Conservation (phyloP, 768 basidiomycete species). For the Lepiota venenata region DNA sequence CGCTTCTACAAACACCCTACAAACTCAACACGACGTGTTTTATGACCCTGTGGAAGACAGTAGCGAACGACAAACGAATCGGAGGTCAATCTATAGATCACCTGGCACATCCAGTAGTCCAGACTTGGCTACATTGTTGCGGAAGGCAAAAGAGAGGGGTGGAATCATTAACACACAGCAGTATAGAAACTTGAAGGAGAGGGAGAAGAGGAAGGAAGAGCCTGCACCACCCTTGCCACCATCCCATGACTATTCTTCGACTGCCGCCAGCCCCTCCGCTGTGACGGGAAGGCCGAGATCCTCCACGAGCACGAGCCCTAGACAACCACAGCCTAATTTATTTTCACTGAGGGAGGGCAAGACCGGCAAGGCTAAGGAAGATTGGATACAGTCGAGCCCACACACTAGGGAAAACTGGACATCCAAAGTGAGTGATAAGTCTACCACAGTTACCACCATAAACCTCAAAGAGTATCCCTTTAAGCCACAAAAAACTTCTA, state of each 20-base stretch:
- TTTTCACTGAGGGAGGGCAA: neutral
- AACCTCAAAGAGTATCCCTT: neutral
- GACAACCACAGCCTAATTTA: neutral
- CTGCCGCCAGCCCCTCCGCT: constrained; percentile 14
- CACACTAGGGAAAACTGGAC: constrained; percentile 17
- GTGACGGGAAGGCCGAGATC: constrained; percentile 1
- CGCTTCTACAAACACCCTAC: constrained; percentile 2
- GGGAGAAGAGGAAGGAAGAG: constrained; percentile 27
- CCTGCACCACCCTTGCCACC: constrained; percentile 41
- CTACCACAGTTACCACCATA: too few species aligned
- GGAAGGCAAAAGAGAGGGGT: constrained; percentile 76
- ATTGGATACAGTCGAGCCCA: constrained; percentile 9
- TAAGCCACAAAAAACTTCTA: constrained; percentile 58
- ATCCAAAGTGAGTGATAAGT: constrained; percentile 43
- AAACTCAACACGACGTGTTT: constrained; percentile 4
- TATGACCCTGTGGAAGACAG: constrained; percentile 3
- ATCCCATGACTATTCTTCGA: constrained; percentile 22
- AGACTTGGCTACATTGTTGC: constrained; percentile 82
- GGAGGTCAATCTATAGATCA: constrained; percentile 84
- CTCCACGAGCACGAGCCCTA: neutral
- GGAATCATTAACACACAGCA: constrained; percentile 32
- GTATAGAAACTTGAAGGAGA: constrained; percentile 25
- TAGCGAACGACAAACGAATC: constrained; percentile 52
- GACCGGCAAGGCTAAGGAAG: neutral
- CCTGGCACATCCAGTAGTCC: constrained; percentile 90